A percentile compares a stretch with the other conserved stretches of the same genome.
Evolutionary conservation across 2,329 filamentous ascomycete genomes (phyloP).

Genomic region (Pseudocercospora musae): DNA sequence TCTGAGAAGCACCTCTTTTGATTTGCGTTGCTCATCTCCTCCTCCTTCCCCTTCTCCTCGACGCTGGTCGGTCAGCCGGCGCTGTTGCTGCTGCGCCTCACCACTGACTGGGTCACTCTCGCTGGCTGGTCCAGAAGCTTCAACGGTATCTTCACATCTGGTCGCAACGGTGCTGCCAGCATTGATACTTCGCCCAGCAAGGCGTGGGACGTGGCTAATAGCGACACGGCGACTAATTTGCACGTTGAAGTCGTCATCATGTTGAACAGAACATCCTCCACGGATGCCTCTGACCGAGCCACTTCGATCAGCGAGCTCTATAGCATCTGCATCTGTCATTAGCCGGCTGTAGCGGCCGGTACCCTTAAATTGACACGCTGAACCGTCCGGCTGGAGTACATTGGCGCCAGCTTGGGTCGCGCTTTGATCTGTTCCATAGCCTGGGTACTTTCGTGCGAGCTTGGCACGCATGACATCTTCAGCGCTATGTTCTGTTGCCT

Average conservation of each 20-base stretch:
- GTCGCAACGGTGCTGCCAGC: not conserved
- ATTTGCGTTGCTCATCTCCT: not conserved
- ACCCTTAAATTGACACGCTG: not conserved
- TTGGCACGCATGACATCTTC: not conserved
- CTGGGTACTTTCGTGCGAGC: not conserved
- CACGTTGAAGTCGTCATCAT: not conserved
- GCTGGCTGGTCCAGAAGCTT: not conserved
- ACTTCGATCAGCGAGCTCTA: not conserved
- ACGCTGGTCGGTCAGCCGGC: not conserved
- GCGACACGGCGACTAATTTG: not conserved
- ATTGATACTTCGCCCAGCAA: not conserved
- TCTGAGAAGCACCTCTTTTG: not conserved
- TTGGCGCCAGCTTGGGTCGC: not conserved
- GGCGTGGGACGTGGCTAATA: not conserved
- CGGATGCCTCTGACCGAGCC: not conserved
- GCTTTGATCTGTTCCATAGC: not conserved
- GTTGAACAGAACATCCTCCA: not conserved
- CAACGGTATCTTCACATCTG: not conserved
- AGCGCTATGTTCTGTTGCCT: not conserved
- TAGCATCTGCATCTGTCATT: not conserved
- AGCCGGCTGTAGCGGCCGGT: not conserved
- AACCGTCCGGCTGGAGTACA: not conserved
- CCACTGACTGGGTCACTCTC: not conserved
- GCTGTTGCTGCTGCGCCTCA: not conserved
- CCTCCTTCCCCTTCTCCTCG: not conserved